Percentiles rank a stretch among this genome's conserved stretches.
phyloP scores from a whole-genome alignment of 176 grass and related monocot species.

The Oryza glaberrima region DNA sequence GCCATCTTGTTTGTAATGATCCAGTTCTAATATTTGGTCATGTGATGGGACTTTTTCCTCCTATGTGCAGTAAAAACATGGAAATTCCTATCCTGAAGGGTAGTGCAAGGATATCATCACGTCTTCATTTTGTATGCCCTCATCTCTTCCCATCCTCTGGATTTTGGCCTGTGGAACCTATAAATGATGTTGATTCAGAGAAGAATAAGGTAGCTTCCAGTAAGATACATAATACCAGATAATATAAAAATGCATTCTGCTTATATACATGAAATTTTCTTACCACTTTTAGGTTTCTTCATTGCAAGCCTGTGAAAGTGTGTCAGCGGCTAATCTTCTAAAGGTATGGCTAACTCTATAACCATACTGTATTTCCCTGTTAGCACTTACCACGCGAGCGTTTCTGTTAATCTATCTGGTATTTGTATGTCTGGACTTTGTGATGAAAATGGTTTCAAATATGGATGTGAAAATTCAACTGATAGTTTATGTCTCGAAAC shows the following conservation, averaged over 20 bases:
- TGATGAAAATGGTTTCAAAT: slow-evolving; percentile 2
- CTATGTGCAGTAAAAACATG: slow-evolving; percentile 76
- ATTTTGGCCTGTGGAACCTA: slow-evolving; percentile 65
- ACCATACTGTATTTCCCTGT: slow-evolving; percentile 22
- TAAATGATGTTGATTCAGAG: slow-evolving; percentile 43
- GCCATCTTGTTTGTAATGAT: neutral
- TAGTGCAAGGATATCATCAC: slow-evolving; percentile 89
- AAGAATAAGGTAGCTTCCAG: slow-evolving; percentile 43
- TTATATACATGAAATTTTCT: slow-evolving; percentile 21
- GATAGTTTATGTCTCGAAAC: neutral
- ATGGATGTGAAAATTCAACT: neutral
- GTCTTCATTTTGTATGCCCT: slow-evolving; percentile 86
- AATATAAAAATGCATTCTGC: slow-evolving; percentile 16
- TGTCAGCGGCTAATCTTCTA: slow-evolving; percentile 81
- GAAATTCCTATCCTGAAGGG: slow-evolving; percentile 91
- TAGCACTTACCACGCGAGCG: slow-evolving; percentile 13
- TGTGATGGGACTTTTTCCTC: neutral
- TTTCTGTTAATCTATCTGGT: slow-evolving; percentile 3
- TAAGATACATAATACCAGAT: neutral
- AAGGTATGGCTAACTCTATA: slow-evolving; percentile 56
- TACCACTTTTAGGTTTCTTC: slow-evolving; percentile 51
- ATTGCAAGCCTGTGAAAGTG: slow-evolving; percentile 54
- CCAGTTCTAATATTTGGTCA: neutral
- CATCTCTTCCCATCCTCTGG: slow-evolving; percentile 86
- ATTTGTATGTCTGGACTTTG: neutral